Base-by-base conservation (phyloP, 306 rosid species). In the Herpetospermum pedunculosum region DNA sequence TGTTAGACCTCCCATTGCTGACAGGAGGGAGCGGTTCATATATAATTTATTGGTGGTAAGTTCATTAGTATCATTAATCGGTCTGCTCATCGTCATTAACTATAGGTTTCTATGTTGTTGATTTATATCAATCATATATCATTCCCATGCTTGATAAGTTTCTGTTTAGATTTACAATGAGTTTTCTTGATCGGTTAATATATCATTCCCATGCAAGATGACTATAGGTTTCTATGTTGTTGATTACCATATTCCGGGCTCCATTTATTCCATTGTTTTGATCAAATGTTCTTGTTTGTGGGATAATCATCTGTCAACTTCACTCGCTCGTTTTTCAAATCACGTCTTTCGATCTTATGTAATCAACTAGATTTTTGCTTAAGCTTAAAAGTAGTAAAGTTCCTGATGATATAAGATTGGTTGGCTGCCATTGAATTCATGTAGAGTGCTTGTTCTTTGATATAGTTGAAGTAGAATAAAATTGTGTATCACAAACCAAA, bases 11-110 rank as follows among this genome's bases (percentile, higher is more conserved):
- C 77, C 97, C 58, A 80, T 91, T 68, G 99, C 99, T 70, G 99
- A 94, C 77, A 84, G 99, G 78, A 94, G 99, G 81, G 99, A 94
- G 84, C 92, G 84, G 48, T 91, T 94, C 72, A 91, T 94, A 84
- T 94, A 94, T 84, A 94, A 94, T 83, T 94, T 96, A 6, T 82
- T 94, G 81, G 99, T 94, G 92, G 99, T 94, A 85, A 83, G 91
- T 88, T 63, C 62, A 76, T 67, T 16, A 53, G 4, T 44, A 23
- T 53, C 75, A 15, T 41, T 83, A 21, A 38, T 72, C 34, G 52
- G 47, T 70, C 32, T 75, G 75, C n/a, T n/a, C n/a, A n/a, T n/a
- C n/a, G n/a, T n/a, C n/a, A n/a, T n/a, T n/a, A n/a, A n/a, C n/a
- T n/a, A n/a, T 21, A 29, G 26, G 19, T 70, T 28, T 30, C 34